Evolutionary conservation across 2,329 filamentous ascomycete genomes (phyloP).

Genomic region (Geoglossum cookeanum): DNA sequence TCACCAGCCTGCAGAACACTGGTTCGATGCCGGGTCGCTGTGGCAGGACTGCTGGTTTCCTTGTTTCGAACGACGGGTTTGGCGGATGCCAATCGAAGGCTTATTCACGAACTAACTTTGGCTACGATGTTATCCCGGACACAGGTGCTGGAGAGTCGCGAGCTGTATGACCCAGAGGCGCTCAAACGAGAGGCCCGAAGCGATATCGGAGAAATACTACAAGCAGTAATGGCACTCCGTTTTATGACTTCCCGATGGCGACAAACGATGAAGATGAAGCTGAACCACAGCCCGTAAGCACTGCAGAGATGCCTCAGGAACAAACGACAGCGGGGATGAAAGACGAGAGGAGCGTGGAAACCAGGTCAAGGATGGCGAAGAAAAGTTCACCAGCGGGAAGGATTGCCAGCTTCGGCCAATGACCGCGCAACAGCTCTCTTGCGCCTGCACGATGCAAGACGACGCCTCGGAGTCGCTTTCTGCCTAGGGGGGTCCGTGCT

Average conservation of each 20-base stretch:
- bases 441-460: neutral
- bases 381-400: neutral
- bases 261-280: neutral
- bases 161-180: neutral
- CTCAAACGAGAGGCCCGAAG: neutral
- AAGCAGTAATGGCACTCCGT: neutral
- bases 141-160: neutral
- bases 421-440: neutral
- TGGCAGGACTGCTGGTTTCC: neutral
- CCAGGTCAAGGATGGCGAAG: neutral
- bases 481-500: conserved; percentile 1
- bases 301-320: neutral
- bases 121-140: neutral
- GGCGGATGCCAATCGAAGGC: neutral
- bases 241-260: neutral
- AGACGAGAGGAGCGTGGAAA: neutral
- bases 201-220: neutral
- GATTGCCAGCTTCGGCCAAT: conserved; percentile 1
- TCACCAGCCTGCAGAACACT: neutral
- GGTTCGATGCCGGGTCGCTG: neutral
- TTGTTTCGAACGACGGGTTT: neutral
- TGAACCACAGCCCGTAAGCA: neutral
- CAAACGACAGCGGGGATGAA: neutral
- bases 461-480: neutral
- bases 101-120: neutral